Evolutionary conservation across 2,329 filamentous ascomycete genomes (phyloP).

Genomic region (Westerdykella sp.): DNA sequence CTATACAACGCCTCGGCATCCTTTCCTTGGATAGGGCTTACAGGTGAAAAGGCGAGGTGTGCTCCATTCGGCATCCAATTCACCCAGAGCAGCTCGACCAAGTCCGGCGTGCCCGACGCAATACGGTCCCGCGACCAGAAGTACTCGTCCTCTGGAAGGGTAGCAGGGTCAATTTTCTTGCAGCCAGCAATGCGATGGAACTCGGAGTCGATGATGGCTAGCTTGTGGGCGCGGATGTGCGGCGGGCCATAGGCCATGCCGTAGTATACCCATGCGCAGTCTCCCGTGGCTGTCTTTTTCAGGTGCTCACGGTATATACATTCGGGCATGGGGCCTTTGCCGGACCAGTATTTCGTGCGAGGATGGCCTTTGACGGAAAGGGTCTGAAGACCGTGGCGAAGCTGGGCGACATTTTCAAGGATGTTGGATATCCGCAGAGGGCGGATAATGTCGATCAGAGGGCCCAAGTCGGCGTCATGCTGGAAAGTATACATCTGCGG

Average conservation of each 20-base stretch:
- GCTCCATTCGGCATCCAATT: constrained; percentile 42
- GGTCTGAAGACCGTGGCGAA: constrained; percentile 16
- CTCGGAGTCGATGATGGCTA: constrained; percentile 12
- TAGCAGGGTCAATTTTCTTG: constrained; percentile 11
- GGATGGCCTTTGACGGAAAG: constrained; percentile 14
- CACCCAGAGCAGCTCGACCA: constrained; percentile 36
- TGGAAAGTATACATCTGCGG: constrained; percentile 38
- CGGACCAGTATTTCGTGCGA: constrained; percentile 10
- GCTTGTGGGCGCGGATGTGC: constrained; percentile 12
- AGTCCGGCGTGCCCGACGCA: constrained; percentile 14
- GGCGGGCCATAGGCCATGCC: constrained; percentile 16
- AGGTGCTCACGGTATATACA: constrained; percentile 8
- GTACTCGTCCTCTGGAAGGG: constrained; percentile 14
- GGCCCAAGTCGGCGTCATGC: constrained; percentile 44
- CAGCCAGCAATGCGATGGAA: constrained; percentile 13
- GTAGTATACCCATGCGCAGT: constrained; percentile 17
- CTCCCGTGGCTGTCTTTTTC: constrained; percentile 10
- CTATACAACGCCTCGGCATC: constrained; percentile 39
- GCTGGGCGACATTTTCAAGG: constrained; percentile 17
- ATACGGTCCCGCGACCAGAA: constrained; percentile 16
- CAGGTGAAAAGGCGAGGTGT: constrained; percentile 43
- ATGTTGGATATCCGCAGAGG: constrained; percentile 32
- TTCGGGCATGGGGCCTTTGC: constrained; percentile 11
- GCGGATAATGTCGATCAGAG: constrained; percentile 47
- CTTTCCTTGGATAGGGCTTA: constrained; percentile 40